Evolutionary conservation across 306 rosid species (phyloP).

Genomic region (Datisca glomerata): DNA sequence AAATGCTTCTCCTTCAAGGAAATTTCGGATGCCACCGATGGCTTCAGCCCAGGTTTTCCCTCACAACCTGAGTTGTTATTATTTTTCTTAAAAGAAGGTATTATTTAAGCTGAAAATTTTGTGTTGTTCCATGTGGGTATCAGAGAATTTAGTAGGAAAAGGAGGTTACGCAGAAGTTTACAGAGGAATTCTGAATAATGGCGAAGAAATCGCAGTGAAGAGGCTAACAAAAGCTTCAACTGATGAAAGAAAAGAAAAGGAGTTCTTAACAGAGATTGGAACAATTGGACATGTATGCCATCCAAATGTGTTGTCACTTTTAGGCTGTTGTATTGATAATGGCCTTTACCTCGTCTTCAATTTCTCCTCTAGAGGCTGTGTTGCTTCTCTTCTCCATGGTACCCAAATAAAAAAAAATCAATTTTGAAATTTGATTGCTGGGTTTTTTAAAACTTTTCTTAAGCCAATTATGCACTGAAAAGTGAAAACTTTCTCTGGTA

Average conservation of each 20-base stretch:
- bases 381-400: constrained; percentile 89
- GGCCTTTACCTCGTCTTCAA: constrained; percentile 77
- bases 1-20: constrained; percentile 78
- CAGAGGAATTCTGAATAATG: constrained; percentile 45
- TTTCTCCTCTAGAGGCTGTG: constrained; percentile 71
- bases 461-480: too few species aligned
- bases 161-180: constrained; percentile 95
- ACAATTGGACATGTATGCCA: constrained; percentile 82
- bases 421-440: too few species aligned
- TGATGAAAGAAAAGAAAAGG: constrained; percentile 87
- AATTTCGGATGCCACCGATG: constrained; percentile 60
- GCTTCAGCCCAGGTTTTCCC: constrained; percentile 68
- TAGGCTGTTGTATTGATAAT: constrained; percentile 78
- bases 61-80: neutral
- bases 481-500: constrained; percentile 7
- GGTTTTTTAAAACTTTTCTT: too few species aligned
- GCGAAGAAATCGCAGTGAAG: constrained; percentile 80
- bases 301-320: constrained; percentile 58
- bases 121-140: constrained; percentile 4
- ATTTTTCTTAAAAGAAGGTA: neutral
- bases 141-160: constrained; percentile 80
- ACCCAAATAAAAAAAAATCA: too few species aligned
- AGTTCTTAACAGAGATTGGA: constrained; percentile 85
- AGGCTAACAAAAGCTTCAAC: constrained; percentile 52
- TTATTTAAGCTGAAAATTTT: constrained; percentile 3